Percentiles rank a stretch among this genome's conserved stretches.
These are phyloP conservation scores for Areca catechu DNA, from an alignment of 176 grass and related monocot species.

Conservation along the genomic window DNA sequence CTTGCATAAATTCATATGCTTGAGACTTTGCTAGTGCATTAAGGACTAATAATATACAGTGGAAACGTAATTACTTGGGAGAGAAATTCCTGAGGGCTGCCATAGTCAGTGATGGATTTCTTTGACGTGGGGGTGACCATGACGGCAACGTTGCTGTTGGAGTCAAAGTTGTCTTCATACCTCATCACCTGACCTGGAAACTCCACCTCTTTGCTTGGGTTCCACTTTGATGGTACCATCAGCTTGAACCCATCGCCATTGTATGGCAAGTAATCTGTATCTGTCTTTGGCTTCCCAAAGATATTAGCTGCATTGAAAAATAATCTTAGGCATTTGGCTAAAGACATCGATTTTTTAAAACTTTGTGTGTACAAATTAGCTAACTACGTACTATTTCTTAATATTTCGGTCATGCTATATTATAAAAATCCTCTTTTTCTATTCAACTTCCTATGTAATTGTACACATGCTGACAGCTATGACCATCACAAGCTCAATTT, in stretches of 20 bases:
- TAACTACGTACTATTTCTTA: no score
- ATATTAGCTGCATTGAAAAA: slow-evolving; percentile 43
- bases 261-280: slow-evolving; percentile 72
- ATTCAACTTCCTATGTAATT: background rate
- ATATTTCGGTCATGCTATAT: no score
- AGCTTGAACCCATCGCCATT: slow-evolving; percentile 73
- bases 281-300: slow-evolving; percentile 76
- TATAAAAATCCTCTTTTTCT: background rate
- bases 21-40: no score
- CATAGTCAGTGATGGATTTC: slow-evolving; percentile 78
- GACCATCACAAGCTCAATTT: no score
- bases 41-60: background rate
- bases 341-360: no score
- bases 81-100: slow-evolving; percentile 70
- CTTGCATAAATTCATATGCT: no score
- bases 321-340: no score
- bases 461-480: no score
- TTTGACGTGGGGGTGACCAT: slow-evolving; percentile 64
- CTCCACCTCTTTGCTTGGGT: slow-evolving; percentile 80
- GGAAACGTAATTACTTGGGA: slow-evolving; percentile 26
- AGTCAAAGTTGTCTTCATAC: slow-evolving; percentile 95
- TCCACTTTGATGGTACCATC: slow-evolving; percentile 84
- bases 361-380: no score
- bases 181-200: slow-evolving; percentile 82
- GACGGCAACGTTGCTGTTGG: slow-evolving; percentile 78